These are phyloP conservation scores for Scheffersomyces ergatensis DNA, from an alignment of 805 yeast genomes.

Conservation along the genomic window DNA sequence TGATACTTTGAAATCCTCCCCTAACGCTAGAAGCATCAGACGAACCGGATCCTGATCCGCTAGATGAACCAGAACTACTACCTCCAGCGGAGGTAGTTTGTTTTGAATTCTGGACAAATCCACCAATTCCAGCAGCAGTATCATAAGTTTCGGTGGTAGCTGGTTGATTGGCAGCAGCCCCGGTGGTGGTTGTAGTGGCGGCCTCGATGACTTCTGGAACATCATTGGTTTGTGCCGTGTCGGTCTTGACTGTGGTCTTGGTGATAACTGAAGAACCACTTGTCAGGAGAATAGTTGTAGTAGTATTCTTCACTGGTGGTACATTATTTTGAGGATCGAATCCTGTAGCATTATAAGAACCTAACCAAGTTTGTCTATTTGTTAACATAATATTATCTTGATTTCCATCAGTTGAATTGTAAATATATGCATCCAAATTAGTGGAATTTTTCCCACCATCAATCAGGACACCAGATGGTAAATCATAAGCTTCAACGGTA, in stretches of 20 bases:
- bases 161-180: not conserved
- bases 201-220: slow-evolving; percentile 12
- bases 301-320: not conserved
- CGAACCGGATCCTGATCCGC: slow-evolving; percentile 8
- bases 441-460: slow-evolving; percentile 42
- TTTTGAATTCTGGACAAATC: slow-evolving; percentile 34
- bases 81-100: slow-evolving; percentile 12
- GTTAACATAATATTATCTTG: slow-evolving; percentile 51
- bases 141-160: slow-evolving; percentile 5
- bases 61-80: not conserved
- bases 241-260: slow-evolving; percentile 11
- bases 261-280: slow-evolving; percentile 18
- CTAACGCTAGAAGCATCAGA: slow-evolving; percentile 7
- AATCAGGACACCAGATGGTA: slow-evolving; percentile 53
- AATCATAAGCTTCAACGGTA: slow-evolving; percentile 65
- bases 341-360: slow-evolving; percentile 64
- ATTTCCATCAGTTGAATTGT: slow-evolving; percentile 43
- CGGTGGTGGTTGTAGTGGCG: slow-evolving; percentile 6
- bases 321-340: slow-evolving; percentile 47
- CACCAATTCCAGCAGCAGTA: slow-evolving; percentile 25
- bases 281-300: slow-evolving; percentile 9
- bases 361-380: slow-evolving; percentile 59
- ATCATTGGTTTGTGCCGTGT: slow-evolving; percentile 8
- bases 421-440: slow-evolving; percentile 46
- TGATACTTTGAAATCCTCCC: slow-evolving; percentile 7